Conservation (phyloP, 2,329 filamentous ascomycete species). For the Stagonosporopsis cucurbitacearum region DNA sequence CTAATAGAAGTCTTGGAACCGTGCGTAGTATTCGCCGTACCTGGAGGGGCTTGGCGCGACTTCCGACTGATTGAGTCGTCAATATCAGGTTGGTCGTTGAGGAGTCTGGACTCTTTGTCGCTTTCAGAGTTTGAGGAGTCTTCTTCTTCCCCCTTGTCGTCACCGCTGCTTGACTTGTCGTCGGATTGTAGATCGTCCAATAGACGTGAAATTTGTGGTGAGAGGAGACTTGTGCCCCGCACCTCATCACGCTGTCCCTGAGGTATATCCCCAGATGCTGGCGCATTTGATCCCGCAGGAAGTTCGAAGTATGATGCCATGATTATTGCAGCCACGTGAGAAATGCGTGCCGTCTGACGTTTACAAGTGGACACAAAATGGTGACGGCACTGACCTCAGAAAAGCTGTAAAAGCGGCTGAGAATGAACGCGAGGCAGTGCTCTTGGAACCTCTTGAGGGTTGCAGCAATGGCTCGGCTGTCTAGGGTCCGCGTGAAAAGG, state of each 20-base stretch:
- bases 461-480: conserved; percentile 14
- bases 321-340: conserved; percentile 18
- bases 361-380: conserved; percentile 10
- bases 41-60: conserved; percentile 14
- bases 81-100: conserved; percentile 14
- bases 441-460: conserved; percentile 15
- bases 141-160: conserved; percentile 12
- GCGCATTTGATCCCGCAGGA: conserved; percentile 27
- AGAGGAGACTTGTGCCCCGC: conserved; percentile 31
- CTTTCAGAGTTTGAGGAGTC: conserved; percentile 2
- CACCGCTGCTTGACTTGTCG: conserved; percentile 36
- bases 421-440: conserved; percentile 11
- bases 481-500: conserved; percentile 9
- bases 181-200: conserved; percentile 37
- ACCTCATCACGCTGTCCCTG: conserved; percentile 27
- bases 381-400: conserved; percentile 2
- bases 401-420: conserved; percentile 14
- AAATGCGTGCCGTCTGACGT: conserved; percentile 3
- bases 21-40: conserved; percentile 9
- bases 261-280: conserved; percentile 20
- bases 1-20: conserved; percentile 19
- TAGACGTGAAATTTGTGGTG: conserved; percentile 40
- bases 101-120: conserved; percentile 20
- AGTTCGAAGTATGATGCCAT: conserved; percentile 48
- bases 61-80: conserved; percentile 10